Evolutionary conservation across 306 rosid genomes (phyloP).

Genomic region (Lathyrus sativus): DNA sequence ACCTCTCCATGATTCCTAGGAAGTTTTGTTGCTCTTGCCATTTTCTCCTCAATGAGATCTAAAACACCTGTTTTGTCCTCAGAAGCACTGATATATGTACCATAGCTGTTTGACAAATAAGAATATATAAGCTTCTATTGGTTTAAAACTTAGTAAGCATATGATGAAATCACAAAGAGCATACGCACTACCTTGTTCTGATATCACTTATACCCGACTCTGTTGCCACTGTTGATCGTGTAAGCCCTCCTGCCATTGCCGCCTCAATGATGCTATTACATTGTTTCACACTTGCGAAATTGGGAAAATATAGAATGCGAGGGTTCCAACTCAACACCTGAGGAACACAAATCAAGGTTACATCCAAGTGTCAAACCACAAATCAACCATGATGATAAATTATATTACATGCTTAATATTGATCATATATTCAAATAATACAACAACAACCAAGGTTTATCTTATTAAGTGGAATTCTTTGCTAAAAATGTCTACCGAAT

Average conservation of each 20-base stretch:
- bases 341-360: conserved; percentile 32
- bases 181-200: conserved; percentile 75
- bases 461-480: too few species aligned
- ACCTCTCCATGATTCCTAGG: conserved; percentile 91
- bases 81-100: conserved; percentile 65
- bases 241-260: conserved; percentile 55
- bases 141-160: background rate
- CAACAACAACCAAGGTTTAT: too few species aligned
- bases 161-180: background rate
- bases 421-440: background rate
- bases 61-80: conserved; percentile 73
- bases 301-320: conserved; percentile 80
- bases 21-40: conserved; percentile 79
- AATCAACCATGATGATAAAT: conserved; percentile 8
- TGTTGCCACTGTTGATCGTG: conserved; percentile 71
- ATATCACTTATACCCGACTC: conserved; percentile 58
- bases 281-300: conserved; percentile 80
- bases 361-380: conserved; percentile 20
- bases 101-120: conserved; percentile 62
- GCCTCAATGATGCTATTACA: conserved; percentile 59
- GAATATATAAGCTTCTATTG: conserved; percentile 28
- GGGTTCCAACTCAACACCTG: conserved; percentile 93
- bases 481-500: too few species aligned
- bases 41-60: conserved; percentile 77
- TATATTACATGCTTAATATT: background rate